Evolutionary conservation across 495 filamentous ascomycete genomes (phyloP), one percentile per base, ranked within the genome.

Genomic region (Aspergillus saccharolyticus): DNA sequence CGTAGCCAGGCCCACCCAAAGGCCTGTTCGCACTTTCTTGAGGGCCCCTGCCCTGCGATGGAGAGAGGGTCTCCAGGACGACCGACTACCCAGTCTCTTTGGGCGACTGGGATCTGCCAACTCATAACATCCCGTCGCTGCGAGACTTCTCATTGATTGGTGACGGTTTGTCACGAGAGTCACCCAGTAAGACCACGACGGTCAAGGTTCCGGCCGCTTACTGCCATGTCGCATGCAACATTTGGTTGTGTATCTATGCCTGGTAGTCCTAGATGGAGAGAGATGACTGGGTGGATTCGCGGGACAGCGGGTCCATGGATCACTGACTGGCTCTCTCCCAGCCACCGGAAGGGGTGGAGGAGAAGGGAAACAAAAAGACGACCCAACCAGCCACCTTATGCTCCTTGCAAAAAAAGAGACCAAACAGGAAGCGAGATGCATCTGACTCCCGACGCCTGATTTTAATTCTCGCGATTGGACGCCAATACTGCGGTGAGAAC

Each of bases 51-150:
- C 42, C 52, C 42, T 16, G 2, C 0, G 44, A 24, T 42, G 42
- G 46, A 33, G 24, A 28, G 47, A 39, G 49, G 50, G 54, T 61
- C 54, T 54, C 59, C 54, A 33, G 45, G 59, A 57, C 59, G 44
- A 61, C 58, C 44, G 46, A 48, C 44, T 7, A 14, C 21, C 18
- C 44, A 7, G 18, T 22, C 18, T 24, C 59, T 44, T 57, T 57
- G 56, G 59, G 54, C 50, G 54, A 53, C 54, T 52, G 17, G 17
- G 51, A 39, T 21, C 30, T 61, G 59, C 59, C 59, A 61, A 57
- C 59, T 61, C 47, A 56, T 56, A 54, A 61, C 59, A 61, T 61
- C 54, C 51, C 59, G 54, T 61, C 51, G 25, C 14, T 20, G 30
- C 22, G 43, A 30, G 28, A 21, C 21, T 15, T 25, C 25, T 44